Evolutionary conservation across 306 rosid species (phyloP), one percentile per base, ranked within the genome.

Genomic region (Notholithocarpus densiflorus): DNA sequence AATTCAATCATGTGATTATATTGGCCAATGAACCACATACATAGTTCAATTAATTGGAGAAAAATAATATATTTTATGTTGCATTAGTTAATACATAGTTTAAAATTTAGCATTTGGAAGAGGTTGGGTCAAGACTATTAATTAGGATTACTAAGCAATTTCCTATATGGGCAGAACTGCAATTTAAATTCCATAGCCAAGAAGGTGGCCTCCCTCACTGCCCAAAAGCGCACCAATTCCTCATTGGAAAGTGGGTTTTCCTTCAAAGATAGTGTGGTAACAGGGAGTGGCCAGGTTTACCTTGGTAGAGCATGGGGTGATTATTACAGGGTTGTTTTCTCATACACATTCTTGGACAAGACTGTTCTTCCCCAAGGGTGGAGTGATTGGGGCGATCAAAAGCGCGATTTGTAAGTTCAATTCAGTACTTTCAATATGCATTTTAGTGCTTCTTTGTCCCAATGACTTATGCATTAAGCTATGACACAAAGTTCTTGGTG

Each of bases 301-400:
- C 89, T 92, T 4, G 92, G 97, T 79, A 86, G 97, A 77, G 94
- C 97, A 6, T 92, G 96, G 96, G 92, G 92, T 13, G 91, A 92
- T 71, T 90, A 89, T 80, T 92, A 94, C 3, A 85, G 89, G 75
- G 96, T 92, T 68, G 89, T 92, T 21, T 92, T 88, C 80, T 90
- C 90, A 43, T 89, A 69, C 88, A 86, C 94, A n/a, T 90, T 51
- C 82, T 79, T 92, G 94, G 92, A 92, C 79, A 85, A 81, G 18
- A 71, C 79, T 68, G 94, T 90, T 68, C 78, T 79, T 56, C 82
- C 91, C 34, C 80, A 83, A 77, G 97, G 96, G 20, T 92, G 94
- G 96, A 88, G 86, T 20, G 97, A 90, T 61, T 90, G 96, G 96
- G 88, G 90, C 43, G 77, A 86, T 78, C 88, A 53, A 68, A 90